These are phyloP conservation scores for Plantago coronopus DNA, from an alignment of 305 asterid species.

Conservation along the genomic window DNA sequence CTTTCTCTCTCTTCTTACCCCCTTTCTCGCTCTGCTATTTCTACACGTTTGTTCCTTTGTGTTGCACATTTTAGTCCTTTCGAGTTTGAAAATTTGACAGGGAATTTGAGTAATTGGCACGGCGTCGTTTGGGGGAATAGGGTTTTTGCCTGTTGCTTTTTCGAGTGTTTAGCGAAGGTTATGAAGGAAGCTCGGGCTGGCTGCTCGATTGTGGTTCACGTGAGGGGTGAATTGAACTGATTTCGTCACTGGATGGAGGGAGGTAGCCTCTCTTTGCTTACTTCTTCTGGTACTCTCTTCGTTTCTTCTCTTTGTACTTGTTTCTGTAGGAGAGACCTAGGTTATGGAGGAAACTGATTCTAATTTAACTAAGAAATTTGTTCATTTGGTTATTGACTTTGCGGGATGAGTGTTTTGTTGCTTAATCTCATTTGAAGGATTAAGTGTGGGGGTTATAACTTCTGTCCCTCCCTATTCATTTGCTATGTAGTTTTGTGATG, in stretches of 20 bases:
- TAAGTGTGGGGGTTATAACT: too few species aligned
- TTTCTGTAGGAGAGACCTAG: slow-evolving; percentile 1
- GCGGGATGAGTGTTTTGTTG: too few species aligned
- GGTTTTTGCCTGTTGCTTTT: not conserved
- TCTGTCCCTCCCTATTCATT: slow-evolving; percentile 2
- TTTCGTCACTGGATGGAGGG: slow-evolving; percentile 99
- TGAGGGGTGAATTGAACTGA: slow-evolving; percentile 61
- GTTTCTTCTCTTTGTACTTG: slow-evolving; percentile 10
- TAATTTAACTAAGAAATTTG: too few species aligned
- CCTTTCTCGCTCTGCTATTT: too few species aligned
- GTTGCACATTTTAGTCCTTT: too few species aligned
- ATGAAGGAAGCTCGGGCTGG: not conserved
- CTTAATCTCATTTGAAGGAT: too few species aligned
- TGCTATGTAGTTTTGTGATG: not conserved
- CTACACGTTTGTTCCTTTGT: too few species aligned
- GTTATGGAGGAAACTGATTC: slow-evolving; percentile 2
- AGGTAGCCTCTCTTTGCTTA: slow-evolving; percentile 96
- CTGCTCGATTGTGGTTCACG: slow-evolving; percentile 48
- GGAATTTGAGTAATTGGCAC: too few species aligned
- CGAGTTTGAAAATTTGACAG: too few species aligned
- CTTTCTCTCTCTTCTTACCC: too few species aligned
- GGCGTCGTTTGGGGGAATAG: not conserved
- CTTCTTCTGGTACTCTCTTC: slow-evolving; percentile 97
- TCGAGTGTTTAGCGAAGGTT: slow-evolving; percentile 8
- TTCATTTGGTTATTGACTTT: too few species aligned